phyloP scores from a whole-genome alignment of 345 rosid species.

The Heritiera fomes region DNA sequence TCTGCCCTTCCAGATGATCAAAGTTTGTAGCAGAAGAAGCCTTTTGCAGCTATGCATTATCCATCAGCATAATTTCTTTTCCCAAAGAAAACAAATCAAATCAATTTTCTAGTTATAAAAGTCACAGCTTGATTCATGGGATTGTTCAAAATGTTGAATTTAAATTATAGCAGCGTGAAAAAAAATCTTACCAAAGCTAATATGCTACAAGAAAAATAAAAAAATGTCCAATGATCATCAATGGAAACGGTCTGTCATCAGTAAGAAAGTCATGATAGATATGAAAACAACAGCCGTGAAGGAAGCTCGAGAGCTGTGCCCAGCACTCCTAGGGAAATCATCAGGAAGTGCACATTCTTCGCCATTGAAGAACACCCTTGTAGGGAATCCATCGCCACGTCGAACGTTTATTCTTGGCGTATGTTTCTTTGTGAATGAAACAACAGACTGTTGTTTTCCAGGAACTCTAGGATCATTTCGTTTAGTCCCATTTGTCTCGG shows the following conservation, averaged over 20 bases:
- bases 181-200: background rate
- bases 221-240: background rate
- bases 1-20: background rate
- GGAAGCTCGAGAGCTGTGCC: slow-evolving; percentile 28
- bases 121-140: background rate
- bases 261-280: slow-evolving; percentile 33
- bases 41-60: background rate
- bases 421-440: slow-evolving; percentile 67
- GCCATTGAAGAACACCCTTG: slow-evolving; percentile 74
- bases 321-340: slow-evolving; percentile 48
- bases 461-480: slow-evolving; percentile 59
- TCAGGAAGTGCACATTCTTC: slow-evolving; percentile 90
- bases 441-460: slow-evolving; percentile 88
- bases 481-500: slow-evolving; percentile 55
- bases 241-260: slow-evolving; percentile 37
- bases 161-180: background rate
- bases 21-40: background rate
- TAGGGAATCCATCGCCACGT: slow-evolving; percentile 77
- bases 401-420: slow-evolving; percentile 47
- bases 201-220: background rate
- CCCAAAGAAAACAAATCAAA: background rate
- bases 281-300: slow-evolving; percentile 32
- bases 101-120: background rate
- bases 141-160: background rate
- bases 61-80: background rate